Evolutionary conservation across 164 flowering plant species (phyloP).

Genomic region (Chimonanthus praecox): DNA sequence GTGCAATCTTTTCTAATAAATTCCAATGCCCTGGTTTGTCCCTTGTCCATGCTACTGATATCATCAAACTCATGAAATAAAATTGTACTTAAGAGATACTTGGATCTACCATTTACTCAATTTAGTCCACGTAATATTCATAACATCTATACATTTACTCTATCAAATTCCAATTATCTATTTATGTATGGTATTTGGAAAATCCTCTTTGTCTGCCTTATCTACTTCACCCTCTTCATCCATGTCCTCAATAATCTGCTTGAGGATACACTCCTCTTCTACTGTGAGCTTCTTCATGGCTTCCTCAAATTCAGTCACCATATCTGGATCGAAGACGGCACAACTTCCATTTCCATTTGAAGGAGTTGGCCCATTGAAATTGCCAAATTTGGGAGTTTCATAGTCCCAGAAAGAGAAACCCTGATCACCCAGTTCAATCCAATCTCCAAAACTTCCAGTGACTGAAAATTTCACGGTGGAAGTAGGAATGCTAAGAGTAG

Average conservation of each 20-base stretch:
- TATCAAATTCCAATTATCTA: too few relatives aligned
- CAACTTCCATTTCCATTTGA: constrained; percentile 7
- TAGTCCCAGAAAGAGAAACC: constrained; percentile 19
- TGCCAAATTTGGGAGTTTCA: constrained; percentile 37
- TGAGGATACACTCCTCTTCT: constrained; percentile 27
- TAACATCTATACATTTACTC: too few relatives aligned
- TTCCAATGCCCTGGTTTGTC: too few relatives aligned
- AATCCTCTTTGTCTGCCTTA: background rate
- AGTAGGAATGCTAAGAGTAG: constrained; percentile 23
- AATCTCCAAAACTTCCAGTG: constrained; percentile 19
- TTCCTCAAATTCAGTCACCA: constrained; percentile 35
- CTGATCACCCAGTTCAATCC: constrained; percentile 16
- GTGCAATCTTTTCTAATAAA: too few relatives aligned
- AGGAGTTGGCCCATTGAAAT: constrained; percentile 7
- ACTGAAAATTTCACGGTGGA: constrained; percentile 21
- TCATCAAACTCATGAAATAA: too few relatives aligned
- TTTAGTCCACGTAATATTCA: too few relatives aligned
- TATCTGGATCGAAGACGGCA: constrained; percentile 24
- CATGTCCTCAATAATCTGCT: constrained; percentile 13
- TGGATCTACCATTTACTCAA: too few relatives aligned
- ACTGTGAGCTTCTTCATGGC: constrained; percentile 29
- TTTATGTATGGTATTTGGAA: background rate
- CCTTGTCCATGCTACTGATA: too few relatives aligned
- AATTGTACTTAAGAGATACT: too few relatives aligned
- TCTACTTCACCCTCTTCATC: background rate